Percentiles rank a stretch among this genome's conserved stretches.
Evolutionary conservation across 306 rosid species (phyloP).

Genomic region (Mucuna pruriens): DNA sequence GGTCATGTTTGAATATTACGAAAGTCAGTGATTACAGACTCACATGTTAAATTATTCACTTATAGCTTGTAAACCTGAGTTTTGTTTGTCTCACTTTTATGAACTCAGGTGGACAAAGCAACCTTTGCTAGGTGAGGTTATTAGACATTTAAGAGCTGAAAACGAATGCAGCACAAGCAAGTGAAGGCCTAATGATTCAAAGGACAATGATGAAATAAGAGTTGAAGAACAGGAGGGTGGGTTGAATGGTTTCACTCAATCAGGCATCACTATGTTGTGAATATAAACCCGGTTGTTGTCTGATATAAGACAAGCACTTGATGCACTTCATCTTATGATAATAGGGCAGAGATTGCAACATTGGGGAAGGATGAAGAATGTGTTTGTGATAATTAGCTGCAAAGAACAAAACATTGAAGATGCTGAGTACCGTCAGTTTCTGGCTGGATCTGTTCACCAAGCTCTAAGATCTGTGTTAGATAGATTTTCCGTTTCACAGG

Average conservation of each 20-base stretch:
- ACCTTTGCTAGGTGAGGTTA: constrained; percentile 47
- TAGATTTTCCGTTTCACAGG: constrained; percentile 63
- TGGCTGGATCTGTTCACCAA: constrained; percentile 59
- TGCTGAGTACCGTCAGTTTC: constrained; percentile 48
- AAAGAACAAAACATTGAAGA: constrained; percentile 49
- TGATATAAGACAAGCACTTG: constrained; percentile 66
- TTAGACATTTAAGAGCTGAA: constrained; percentile 52
- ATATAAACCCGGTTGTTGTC: constrained; percentile 56
- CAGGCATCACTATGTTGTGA: constrained; percentile 69
- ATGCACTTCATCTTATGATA: constrained; percentile 64
- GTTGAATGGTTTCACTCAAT: constrained; percentile 58
- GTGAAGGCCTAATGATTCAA: constrained; percentile 60
- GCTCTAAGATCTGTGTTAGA: constrained; percentile 67
- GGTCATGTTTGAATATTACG: constrained; percentile 11
- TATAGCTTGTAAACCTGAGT: constrained; percentile 14
- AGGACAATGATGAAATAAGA: constrained; percentile 67
- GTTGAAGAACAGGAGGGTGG: constrained; percentile 64
- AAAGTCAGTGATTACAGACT: background rate
- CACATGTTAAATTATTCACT: constrained; percentile 13
- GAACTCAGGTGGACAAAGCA: constrained; percentile 72
- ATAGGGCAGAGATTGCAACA: constrained; percentile 68
- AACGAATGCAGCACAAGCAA: constrained; percentile 53
- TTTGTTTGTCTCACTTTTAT: constrained; percentile 8
- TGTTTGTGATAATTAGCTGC: constrained; percentile 61
- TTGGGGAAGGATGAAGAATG: constrained; percentile 78